phyloP scores from a whole-genome alignment of 1,284 basidiomycete species.

The Fomitopsis schrenkii region DNA sequence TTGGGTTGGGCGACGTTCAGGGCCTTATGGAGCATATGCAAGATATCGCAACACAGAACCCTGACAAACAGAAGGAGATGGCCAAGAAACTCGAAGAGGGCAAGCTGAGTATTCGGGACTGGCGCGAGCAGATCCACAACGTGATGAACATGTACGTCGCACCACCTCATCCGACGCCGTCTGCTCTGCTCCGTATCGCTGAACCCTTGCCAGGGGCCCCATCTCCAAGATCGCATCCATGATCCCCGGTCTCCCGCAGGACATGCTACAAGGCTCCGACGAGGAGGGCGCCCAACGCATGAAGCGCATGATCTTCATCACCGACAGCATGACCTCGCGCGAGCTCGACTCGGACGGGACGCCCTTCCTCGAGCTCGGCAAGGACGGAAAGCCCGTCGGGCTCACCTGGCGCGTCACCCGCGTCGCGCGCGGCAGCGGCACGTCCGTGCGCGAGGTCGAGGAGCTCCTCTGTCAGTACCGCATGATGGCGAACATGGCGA shows the following conservation, averaged over 20 bases:
- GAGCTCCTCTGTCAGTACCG: slow-evolving; percentile 93
- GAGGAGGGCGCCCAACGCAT: slow-evolving; percentile 90
- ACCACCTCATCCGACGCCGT: background rate
- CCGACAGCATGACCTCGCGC: slow-evolving; percentile 91
- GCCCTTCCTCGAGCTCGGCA: slow-evolving; percentile 79
- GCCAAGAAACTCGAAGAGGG: slow-evolving; percentile 98
- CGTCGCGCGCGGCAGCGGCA: slow-evolving; percentile 94
- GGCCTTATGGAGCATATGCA: slow-evolving; percentile 98
- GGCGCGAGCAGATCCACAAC: slow-evolving; percentile 96
- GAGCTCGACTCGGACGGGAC: slow-evolving; percentile 97
- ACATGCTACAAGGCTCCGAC: slow-evolving; percentile 85
- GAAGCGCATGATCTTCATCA: slow-evolving; percentile 99
- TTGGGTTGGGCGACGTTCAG: slow-evolving; percentile 95
- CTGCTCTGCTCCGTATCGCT: background rate
- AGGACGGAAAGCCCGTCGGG: slow-evolving; percentile 78
- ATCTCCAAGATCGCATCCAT: slow-evolving; percentile 98
- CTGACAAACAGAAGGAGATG: slow-evolving; percentile 97
- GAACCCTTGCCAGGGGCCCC: slow-evolving; percentile 67
- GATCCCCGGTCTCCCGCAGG: slow-evolving; percentile 95
- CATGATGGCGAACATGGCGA: slow-evolving; percentile 98
- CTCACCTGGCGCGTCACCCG: slow-evolving; percentile 86
- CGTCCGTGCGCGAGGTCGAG: slow-evolving; percentile 94
- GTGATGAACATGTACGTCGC: slow-evolving; percentile 88
- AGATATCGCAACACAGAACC: slow-evolving; percentile 88
- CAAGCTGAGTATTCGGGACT: slow-evolving; percentile 94